Evolutionary conservation across 2,329 filamentous ascomycete species (phyloP), one percentile per base, ranked within the genome.

Genomic region (Chalara sp.): DNA sequence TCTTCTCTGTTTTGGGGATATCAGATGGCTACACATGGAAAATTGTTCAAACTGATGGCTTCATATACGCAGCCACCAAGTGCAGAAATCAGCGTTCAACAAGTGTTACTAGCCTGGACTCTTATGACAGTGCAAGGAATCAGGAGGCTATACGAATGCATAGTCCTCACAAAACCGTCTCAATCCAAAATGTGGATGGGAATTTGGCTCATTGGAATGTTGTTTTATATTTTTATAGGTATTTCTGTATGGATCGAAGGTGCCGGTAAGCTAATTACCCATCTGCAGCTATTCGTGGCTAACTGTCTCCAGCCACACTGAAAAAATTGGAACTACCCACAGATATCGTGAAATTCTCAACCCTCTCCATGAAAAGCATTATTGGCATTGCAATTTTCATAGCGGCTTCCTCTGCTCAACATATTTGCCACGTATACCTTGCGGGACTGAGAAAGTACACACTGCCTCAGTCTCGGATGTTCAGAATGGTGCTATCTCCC

Each of bases 241-340:
- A 64, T 95, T 44, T 80, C 87, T 5, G 73, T 96, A 33, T 96
- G 91, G 91, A 77, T 95, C 53, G 89, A 97, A 67, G 87, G 84
- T 48, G 80, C 82, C 47, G 70, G 88, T 90, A 74, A 63, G 78
- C 66, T 30, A 41, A 5, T 41, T 6, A n/a, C 2, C 13, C 10
- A 41, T 47, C 7, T 11, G 35, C 39, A 32, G 49, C n/a, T 46
- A 32, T 29, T 41, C 29, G 8, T 44, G 41, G 53, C 58, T 64
- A 46, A 64, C 46, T 29, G 33, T 47, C 33, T 21, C n/a, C 57
- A 66, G 61, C 51, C 57, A 33, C 48, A 39, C 43, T 64, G 11
- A 51, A 47, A 33, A 39, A 51, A 6, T 32, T 21, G 21, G 49
- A 47, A 30, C 31, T 49, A 13, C 37, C 41, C 32, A 10, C 47